Percentiles rank a stretch among this genome's conserved stretches.
Conservation (phyloP, 352 stramenopile genomes). For the Pythium vanterpoolii region DNA sequence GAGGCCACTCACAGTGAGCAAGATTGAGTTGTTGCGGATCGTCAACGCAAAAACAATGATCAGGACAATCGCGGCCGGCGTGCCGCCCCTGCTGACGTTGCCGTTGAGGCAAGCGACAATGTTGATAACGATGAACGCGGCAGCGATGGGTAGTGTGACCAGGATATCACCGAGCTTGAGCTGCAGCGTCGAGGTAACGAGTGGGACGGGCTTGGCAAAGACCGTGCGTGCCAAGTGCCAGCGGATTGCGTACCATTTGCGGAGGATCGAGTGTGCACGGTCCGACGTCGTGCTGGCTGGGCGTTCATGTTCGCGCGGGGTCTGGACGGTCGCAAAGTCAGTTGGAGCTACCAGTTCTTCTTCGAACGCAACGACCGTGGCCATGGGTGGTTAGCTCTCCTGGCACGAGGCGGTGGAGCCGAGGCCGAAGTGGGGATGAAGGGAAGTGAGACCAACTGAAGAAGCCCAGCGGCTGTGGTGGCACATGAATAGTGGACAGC, state of each 20-base stretch:
- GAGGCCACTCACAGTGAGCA: conserved; percentile 39
- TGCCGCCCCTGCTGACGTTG: conserved; percentile 18
- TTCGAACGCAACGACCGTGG: background rate
- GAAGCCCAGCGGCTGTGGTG: too few species aligned
- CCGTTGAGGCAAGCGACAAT: background rate
- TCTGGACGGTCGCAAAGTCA: background rate
- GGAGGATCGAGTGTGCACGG: background rate
- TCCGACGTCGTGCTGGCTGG: background rate
- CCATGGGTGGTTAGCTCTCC: too few species aligned
- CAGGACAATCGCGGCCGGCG: conserved; percentile 27
- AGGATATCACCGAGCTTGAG: conserved; percentile 22
- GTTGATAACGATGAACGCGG: background rate
- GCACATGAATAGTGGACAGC: too few species aligned
- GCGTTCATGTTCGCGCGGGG: background rate
- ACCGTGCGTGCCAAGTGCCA: conserved; percentile 9
- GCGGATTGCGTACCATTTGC: conserved; percentile 20
- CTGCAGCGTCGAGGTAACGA: conserved; percentile 8
- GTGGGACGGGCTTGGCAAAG: conserved; percentile 14
- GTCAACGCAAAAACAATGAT: conserved; percentile 37
- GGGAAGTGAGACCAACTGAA: too few species aligned
- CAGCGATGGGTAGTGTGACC: conserved; percentile 11
- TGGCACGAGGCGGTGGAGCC: too few species aligned
- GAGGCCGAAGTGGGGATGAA: too few species aligned
- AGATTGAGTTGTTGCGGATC: conserved; percentile 48
- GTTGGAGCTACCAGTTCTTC: background rate